These are phyloP conservation scores for Davidsoniella australis DNA, from an alignment of 2,329 filamentous ascomycete genomes.

Conservation along the genomic window DNA sequence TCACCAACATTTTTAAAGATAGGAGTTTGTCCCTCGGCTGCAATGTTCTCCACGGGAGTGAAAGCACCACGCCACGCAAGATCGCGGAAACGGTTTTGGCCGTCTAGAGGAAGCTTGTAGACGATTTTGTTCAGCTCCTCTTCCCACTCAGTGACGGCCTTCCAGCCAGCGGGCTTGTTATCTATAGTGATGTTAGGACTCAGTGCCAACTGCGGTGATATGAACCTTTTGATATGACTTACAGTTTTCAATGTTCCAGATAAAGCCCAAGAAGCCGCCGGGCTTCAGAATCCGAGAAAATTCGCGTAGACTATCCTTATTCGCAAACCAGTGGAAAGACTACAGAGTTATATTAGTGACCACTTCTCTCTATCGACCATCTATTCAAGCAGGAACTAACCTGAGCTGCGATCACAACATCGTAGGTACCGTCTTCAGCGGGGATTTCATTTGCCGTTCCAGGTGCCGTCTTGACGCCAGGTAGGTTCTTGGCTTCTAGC, in stretches of 20 bases:
- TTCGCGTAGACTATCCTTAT: constrained; percentile 36
- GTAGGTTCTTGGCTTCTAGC: constrained; percentile 39
- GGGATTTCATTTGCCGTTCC: constrained; percentile 43
- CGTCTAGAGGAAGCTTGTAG: constrained; percentile 33
- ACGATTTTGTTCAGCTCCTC: constrained; percentile 42
- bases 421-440: constrained; percentile 39
- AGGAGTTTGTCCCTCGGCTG: constrained; percentile 21
- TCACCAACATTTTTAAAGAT: constrained; percentile 48
- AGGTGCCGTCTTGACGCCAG: constrained; percentile 34
- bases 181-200: constrained; percentile 24
- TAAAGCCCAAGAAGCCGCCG: constrained; percentile 42
- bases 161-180: constrained; percentile 43
- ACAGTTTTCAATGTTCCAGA: constrained; percentile 65
- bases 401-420: constrained; percentile 52
- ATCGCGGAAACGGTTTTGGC: constrained; percentile 48
- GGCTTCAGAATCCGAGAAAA: constrained; percentile 50
- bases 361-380: background rate
- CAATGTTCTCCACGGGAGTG: constrained; percentile 33
- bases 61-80: constrained; percentile 47
- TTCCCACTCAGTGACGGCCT: constrained; percentile 43
- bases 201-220: background rate
- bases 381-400: constrained; percentile 24
- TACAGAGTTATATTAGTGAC: constrained; percentile 14
- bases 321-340: constrained; percentile 39
- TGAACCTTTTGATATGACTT: constrained; percentile 16